Conservation (phyloP, 805 yeast genomes). For the Saturnispora ahearnii region DNA sequence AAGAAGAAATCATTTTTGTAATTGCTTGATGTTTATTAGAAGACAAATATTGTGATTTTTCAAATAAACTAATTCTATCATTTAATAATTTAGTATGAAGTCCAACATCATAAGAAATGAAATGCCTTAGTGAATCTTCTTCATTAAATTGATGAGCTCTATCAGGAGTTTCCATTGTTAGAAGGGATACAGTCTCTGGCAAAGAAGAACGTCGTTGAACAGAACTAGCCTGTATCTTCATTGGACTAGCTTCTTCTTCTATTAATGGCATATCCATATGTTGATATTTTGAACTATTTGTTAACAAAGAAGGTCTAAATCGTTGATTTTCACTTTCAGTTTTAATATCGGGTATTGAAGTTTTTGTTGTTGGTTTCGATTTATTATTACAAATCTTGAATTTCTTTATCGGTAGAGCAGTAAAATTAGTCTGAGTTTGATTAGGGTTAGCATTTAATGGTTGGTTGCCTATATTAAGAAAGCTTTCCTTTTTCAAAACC, state of each 20-base stretch:
- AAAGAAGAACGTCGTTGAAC: conserved; percentile 19
- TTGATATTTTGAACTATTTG: conserved; percentile 1
- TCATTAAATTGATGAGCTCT: conserved; percentile 5
- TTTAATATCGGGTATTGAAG: conserved; percentile 7
- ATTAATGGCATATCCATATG: conserved; percentile 10
- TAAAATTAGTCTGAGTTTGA: not conserved
- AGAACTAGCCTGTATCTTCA: not conserved
- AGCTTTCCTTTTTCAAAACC: conserved; percentile 25
- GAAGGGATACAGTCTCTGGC: conserved; percentile 17
- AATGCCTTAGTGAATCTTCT: conserved; percentile 21
- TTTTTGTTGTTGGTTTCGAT: conserved; percentile 7
- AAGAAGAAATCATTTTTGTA: conserved; percentile 11
- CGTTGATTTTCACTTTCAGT: not conserved
- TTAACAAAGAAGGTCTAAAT: not conserved
- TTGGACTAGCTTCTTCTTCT: conserved; percentile 6
- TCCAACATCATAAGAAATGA: conserved; percentile 26
- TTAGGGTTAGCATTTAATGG: conserved; percentile 1
- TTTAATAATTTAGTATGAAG: conserved; percentile 10
- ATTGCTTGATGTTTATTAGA: conserved; percentile 1
- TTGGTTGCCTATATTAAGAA: conserved; percentile 15
- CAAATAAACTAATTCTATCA: not conserved
- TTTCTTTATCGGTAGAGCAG: conserved; percentile 5
- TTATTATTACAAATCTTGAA: conserved; percentile 6
- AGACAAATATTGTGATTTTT: not conserved
- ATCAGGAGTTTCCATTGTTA: conserved; percentile 14